Percentiles rank a stretch among this genome's conserved stretches.
These are phyloP conservation scores for Fusarium sp. DNA, from an alignment of 2,329 filamentous ascomycete genomes.

Conservation along the genomic window DNA sequence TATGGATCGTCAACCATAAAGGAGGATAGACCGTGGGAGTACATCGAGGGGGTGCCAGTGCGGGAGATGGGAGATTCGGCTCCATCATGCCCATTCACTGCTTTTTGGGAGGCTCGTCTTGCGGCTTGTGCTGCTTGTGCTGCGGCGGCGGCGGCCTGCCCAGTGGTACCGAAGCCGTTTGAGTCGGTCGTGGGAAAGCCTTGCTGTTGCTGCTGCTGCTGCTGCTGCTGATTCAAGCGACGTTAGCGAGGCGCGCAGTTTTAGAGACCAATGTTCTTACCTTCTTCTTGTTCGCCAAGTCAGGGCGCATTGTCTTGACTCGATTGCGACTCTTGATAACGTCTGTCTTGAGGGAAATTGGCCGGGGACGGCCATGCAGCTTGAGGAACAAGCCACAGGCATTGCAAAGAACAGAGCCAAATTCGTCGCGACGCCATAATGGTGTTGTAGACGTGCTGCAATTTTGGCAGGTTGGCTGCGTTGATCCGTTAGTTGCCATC, in stretches of 20 bases:
- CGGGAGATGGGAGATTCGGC: conserved; percentile 82
- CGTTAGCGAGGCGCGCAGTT: conserved; percentile 15
- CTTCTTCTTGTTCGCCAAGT: conserved; percentile 85
- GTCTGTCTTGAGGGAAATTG: conserved; percentile 97
- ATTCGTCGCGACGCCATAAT: conserved; percentile 96
- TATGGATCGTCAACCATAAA: conserved; percentile 82
- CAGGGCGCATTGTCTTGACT: conserved; percentile 85
- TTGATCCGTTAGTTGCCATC: conserved; percentile 67
- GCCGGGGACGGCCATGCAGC: conserved; percentile 89
- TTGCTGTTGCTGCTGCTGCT: conserved; percentile 51
- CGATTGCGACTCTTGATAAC: conserved; percentile 99
- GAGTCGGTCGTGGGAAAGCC: conserved; percentile 55
- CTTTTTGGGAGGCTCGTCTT: conserved; percentile 74
- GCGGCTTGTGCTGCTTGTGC: conserved; percentile 62
- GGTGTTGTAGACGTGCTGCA: conserved; percentile 95
- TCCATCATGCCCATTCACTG: conserved; percentile 76
- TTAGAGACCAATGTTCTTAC: conserved; percentile 54
- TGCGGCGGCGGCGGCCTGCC: conserved; percentile 59
- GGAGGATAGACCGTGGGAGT: conserved; percentile 77
- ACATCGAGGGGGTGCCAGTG: conserved; percentile 79
- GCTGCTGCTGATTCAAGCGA: conserved; percentile 21
- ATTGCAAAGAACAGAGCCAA: conserved; percentile 95
- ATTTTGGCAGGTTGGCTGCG: conserved; percentile 96
- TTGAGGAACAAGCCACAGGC: conserved; percentile 98
- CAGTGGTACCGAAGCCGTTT: conserved; percentile 67